Base-by-base conservation (phyloP, 352 stramenopile species). In the Aphanomyces cochlioides region DNA sequence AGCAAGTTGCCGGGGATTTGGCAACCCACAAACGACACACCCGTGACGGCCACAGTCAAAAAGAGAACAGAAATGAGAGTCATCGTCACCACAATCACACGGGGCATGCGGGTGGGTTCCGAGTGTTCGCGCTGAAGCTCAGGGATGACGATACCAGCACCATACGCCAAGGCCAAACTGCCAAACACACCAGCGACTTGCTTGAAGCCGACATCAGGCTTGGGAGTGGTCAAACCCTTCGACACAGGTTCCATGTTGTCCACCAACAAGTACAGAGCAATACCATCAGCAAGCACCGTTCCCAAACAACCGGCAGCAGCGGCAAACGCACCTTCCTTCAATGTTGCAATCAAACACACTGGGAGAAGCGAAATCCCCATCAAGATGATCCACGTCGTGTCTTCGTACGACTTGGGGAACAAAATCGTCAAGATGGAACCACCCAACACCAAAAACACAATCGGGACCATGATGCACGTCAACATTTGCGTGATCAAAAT, bases 141-240 rank as follows among this genome's bases (percentile, higher is more conserved):
- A 1, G 83, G 83, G 65, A 90, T 89, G 48, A 90, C 80, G 56
- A 90, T 81, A 58, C 77, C 81, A 43, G 81, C 83, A 19, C 78
- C 83, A 70, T 89, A 90, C 19, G 81, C 81, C 65, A 90, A 80
- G 40, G 75, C 83, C 12, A 90, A 69, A 72, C 87, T 90, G 56
- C 82, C 82, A 72, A 75, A 75, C 17, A 66, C 59, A 36, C 48
- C 50, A 6, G 47, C 43, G 34, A 75, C 50, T 47, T 21, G 40
- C 34, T 73, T 53, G 56, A 75, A 75, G 2, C 7, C 41, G n/a
- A 74, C 15, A 10, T 74, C 65, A 28, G 70, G 70, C 45, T 19
- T 19, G n/a, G 70, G 70, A 13, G 47, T 19, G 19, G 17, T 61
- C 0, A 66, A 21, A 34, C 58, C 66, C 3, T 34, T 60, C 19